These are phyloP conservation scores for Tarenaya hassleriana DNA, from an alignment of 345 rosid species.

Conservation along the genomic window DNA sequence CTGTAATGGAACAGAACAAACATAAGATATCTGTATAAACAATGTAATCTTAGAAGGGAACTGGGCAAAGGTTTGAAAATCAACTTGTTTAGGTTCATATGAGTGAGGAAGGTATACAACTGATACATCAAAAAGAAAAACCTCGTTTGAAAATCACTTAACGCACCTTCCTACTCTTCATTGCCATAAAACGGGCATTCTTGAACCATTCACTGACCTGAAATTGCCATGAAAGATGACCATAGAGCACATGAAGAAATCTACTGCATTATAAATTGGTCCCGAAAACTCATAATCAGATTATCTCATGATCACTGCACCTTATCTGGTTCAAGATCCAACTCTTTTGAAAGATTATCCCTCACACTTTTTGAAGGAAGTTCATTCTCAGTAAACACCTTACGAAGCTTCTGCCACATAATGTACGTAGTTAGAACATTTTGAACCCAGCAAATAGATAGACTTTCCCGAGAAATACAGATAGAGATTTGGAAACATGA, in stretches of 20 bases:
- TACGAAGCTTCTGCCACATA: constrained; percentile 74
- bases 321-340: constrained; percentile 81
- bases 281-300: no score
- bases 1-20: constrained; percentile 27
- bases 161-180: constrained; percentile 75
- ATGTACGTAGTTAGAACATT: constrained; percentile 13
- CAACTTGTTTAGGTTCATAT: not conserved
- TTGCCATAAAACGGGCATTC: constrained; percentile 81
- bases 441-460: constrained; percentile 8
- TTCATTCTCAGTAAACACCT: constrained; percentile 83
- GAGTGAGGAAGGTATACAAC: constrained; percentile 4
- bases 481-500: constrained; percentile 9
- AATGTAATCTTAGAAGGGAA: not conserved
- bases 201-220: constrained; percentile 99
- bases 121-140: not conserved
- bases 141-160: not conserved
- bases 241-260: constrained; percentile 12
- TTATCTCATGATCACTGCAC: constrained; percentile 25
- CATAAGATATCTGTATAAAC: not conserved
- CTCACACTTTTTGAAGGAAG: constrained; percentile 78
- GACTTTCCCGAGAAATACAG: constrained; percentile 13
- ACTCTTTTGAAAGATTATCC: constrained; percentile 72
- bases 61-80: not conserved
- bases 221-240: constrained; percentile 27
- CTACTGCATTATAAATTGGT: no score